These are phyloP conservation scores for Hirsutella rhossiliensis DNA, from an alignment of 2,329 filamentous ascomycete species.

Conservation along the genomic window DNA sequence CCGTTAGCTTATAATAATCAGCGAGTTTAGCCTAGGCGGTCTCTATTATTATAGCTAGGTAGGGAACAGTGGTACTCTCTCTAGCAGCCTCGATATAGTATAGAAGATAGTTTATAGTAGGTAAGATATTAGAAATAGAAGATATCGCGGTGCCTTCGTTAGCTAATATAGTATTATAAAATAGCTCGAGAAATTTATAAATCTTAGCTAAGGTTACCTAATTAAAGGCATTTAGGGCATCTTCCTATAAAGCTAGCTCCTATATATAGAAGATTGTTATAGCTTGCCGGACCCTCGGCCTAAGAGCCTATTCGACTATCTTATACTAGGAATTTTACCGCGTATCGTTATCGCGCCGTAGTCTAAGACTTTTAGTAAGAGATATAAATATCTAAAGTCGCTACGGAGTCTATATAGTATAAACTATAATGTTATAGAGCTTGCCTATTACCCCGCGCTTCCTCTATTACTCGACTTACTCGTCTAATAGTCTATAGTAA, in stretches of 20 bases:
- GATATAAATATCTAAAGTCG: too few relatives aligned
- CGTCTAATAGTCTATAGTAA: too few relatives aligned
- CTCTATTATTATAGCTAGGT: slow-evolving; percentile 3
- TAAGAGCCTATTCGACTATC: neutral
- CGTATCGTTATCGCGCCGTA: neutral
- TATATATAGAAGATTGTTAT: too few relatives aligned
- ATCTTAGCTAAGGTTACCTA: slow-evolving; percentile 2
- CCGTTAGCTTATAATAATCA: neutral
- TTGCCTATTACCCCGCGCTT: too few relatives aligned
- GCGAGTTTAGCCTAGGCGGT: slow-evolving; percentile 4
- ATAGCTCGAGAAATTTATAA: slow-evolving; percentile 1
- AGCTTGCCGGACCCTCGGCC: neutral
- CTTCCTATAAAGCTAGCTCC: slow-evolving; percentile 1
- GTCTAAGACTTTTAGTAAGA: too few relatives aligned
- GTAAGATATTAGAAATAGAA: slow-evolving; percentile 2
- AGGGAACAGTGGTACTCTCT: neutral
- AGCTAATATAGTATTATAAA: slow-evolving; percentile 2
- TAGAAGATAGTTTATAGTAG: slow-evolving; percentile 3
- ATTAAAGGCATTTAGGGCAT: neutral
- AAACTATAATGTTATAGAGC: too few relatives aligned
- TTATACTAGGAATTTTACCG: neutral
- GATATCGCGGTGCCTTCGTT: neutral
- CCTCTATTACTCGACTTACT: too few relatives aligned
- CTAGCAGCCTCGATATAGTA: slow-evolving; percentile 3
- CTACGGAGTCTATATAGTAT: too few relatives aligned